phyloP scores from a whole-genome alignment of 2,329 filamentous ascomycete species.

The Anisogramma anomala region DNA sequence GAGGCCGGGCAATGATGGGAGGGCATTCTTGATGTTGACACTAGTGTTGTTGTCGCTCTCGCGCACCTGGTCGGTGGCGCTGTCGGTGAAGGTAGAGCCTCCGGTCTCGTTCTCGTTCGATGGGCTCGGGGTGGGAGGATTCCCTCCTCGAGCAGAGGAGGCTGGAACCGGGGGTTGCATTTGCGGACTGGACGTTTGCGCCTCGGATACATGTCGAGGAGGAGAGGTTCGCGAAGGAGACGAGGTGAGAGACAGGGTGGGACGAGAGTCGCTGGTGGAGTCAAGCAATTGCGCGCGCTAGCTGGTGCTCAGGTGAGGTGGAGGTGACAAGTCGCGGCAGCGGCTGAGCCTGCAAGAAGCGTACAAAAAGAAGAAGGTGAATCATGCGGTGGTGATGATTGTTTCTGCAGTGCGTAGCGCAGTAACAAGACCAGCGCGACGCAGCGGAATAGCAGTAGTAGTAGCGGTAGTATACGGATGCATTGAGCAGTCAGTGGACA shows the following conservation, averaged over 20 bases:
- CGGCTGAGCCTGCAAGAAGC: background rate
- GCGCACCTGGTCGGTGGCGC: slow-evolving; percentile 11
- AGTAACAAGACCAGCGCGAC: slow-evolving; percentile 3
- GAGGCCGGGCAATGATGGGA: background rate
- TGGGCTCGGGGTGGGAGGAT: slow-evolving; percentile 11
- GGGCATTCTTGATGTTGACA: slow-evolving; percentile 6
- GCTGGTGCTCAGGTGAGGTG: background rate
- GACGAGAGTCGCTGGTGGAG: background rate
- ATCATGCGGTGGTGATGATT: slow-evolving; percentile 1
- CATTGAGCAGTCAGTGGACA: slow-evolving; percentile 10
- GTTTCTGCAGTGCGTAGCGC: background rate
- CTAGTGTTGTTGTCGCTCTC: slow-evolving; percentile 12
- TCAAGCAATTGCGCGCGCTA: slow-evolving; percentile 1
- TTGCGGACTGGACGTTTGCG: slow-evolving; percentile 13
- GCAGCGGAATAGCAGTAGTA: background rate
- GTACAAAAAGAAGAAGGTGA: background rate
- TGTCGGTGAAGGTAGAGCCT: slow-evolving; percentile 14
- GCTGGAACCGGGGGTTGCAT: slow-evolving; percentile 14
- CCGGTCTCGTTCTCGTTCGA: slow-evolving; percentile 13
- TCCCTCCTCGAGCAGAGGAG: slow-evolving; percentile 13
- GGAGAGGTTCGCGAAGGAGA: slow-evolving; percentile 1
- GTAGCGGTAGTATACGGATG: slow-evolving; percentile 5
- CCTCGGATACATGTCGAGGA: slow-evolving; percentile 15
- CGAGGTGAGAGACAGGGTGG: slow-evolving; percentile 1
- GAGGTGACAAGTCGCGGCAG: background rate